These are phyloP conservation scores for Mucor irregularis DNA, from an alignment of 371 early-diverging fungal genomes.

Conservation along the genomic window DNA sequence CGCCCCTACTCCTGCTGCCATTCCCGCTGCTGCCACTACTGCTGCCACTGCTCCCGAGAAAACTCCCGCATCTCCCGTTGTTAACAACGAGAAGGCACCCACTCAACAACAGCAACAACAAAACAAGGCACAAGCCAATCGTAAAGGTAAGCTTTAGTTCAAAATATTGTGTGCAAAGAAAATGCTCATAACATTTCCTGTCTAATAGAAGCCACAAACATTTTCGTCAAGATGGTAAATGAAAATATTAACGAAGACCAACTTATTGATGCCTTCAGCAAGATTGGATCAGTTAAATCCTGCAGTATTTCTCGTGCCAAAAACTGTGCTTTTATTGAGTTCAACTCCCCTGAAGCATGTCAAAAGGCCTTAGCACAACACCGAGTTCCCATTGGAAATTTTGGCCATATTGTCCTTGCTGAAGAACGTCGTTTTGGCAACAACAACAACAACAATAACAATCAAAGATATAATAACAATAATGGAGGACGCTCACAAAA, in stretches of 20 bases:
- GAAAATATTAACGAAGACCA: constrained; percentile 33
- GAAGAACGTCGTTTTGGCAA: constrained; percentile 43
- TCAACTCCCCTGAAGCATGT: constrained; percentile 32
- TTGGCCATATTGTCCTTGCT: constrained; percentile 27
- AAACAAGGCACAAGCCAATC: constrained; percentile 18
- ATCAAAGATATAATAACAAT: not conserved
- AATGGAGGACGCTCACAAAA: not conserved
- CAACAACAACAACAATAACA: constrained; percentile 4
- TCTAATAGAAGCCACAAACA: constrained; percentile 22
- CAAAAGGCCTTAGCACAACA: constrained; percentile 46
- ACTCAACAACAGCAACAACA: constrained; percentile 1
- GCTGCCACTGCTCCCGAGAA: not conserved
- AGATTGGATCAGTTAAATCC: constrained; percentile 40
- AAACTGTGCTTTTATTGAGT: constrained; percentile 43
- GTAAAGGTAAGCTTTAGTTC: constrained; percentile 17
- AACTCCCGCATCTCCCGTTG: not conserved
- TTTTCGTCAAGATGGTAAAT: constrained; percentile 43
- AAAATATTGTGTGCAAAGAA: not conserved
- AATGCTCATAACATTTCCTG: not conserved
- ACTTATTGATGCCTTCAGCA: constrained; percentile 35
- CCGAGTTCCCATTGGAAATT: constrained; percentile 24
- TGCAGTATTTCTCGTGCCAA: constrained; percentile 17
- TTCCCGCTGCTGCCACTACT: not conserved
- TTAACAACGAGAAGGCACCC: not conserved
- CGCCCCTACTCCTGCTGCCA: not conserved